Percentiles rank a stretch among this genome's conserved stretches.
Conservation (phyloP, 164 flowering plant genomes). For the Magnolia sinica region DNA sequence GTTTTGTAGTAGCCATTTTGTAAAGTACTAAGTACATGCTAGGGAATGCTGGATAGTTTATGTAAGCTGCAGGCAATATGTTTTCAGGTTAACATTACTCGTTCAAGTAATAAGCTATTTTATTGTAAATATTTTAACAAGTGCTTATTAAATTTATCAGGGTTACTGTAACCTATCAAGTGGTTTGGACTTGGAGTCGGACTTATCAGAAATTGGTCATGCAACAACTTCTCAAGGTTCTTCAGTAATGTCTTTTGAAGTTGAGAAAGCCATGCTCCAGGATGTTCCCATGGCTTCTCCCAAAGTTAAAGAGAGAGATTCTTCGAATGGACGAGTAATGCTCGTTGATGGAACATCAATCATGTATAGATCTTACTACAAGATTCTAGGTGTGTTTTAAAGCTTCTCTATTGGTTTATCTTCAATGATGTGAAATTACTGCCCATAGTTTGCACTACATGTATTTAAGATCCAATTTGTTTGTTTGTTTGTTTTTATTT, state of each 20-base stretch:
- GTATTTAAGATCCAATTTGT: not conserved
- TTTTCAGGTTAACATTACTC: not conserved
- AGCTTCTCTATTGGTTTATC: not conserved
- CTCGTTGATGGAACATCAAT: slow-evolving; percentile 89
- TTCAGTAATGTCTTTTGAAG: slow-evolving; percentile 19
- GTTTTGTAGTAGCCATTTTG: not conserved
- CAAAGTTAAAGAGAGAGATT: slow-evolving; percentile 19
- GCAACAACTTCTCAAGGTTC: slow-evolving; percentile 20
- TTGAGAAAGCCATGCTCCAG: slow-evolving; percentile 17
- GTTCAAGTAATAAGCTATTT: not conserved
- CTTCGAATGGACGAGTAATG: slow-evolving; percentile 73
- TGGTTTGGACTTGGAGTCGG: slow-evolving; percentile 17
- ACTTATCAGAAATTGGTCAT: slow-evolving; percentile 16
- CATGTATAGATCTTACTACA: slow-evolving; percentile 85
- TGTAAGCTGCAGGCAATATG: not conserved
- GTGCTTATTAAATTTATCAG: slow-evolving; percentile 18
- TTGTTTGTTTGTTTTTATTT: not conserved
- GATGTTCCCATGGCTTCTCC: slow-evolving; percentile 17
- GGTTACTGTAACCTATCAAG: slow-evolving; percentile 30
- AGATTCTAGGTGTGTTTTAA: slow-evolving; percentile 58
- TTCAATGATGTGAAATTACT: not conserved
- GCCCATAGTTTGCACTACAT: not conserved
- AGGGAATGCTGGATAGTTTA: not conserved
- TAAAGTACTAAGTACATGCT: not conserved
- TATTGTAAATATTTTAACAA: not conserved